Base-by-base conservation (phyloP, 1,139 yeast genomes). In the Hemisphaericaspora xylanilytica region DNA sequence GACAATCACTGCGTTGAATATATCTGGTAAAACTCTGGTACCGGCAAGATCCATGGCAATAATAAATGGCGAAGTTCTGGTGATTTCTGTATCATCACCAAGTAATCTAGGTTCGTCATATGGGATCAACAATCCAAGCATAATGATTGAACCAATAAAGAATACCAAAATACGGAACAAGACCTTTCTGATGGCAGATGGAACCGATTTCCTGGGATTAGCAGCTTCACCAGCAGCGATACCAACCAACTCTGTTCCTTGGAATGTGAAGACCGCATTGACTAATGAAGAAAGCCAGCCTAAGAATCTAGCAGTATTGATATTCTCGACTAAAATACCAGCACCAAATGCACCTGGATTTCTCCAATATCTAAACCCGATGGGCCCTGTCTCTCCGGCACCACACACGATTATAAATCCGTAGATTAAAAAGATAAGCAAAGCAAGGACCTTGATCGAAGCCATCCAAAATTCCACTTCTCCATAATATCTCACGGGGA, bases 321-420 rank as follows among this genome's bases (percentile, higher is more conserved):
- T 60, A 47, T 72, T 62, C 25, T 51, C 43, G 12, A 70, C 64
- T 30, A 59, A 52, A 40, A 70, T 64, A 33, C 87, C 88, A 6
- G 81, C 73, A 46, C 86, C 89, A 80, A 76, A 87, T 1, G 96
- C 82, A 38, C 96, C 96, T 3, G 96, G 41, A 45, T 22, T 41
- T 44, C 17, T 37, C 25, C 13, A 42, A 27, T 8, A 42, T 38
- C 28, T 42, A 27, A 24, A 44, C 31, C 17, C 38, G 22, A 33
- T 40, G 37, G 87, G 83, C 15, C 87, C 87, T 13, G 76, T 70
- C 33, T 59, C 47, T 39, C 84, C 81, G 7, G 81, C 86, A 48
- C 92, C 90, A 55, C 85, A 80, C 21, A 81, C 85, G 66, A 80
- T 78, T 55, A 78, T 66, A n/a, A 37, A 28, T 4, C 42, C 47